These are phyloP conservation scores for Houttuynia cordata DNA, from an alignment of 164 flowering plant genomes.

Conservation along the genomic window DNA sequence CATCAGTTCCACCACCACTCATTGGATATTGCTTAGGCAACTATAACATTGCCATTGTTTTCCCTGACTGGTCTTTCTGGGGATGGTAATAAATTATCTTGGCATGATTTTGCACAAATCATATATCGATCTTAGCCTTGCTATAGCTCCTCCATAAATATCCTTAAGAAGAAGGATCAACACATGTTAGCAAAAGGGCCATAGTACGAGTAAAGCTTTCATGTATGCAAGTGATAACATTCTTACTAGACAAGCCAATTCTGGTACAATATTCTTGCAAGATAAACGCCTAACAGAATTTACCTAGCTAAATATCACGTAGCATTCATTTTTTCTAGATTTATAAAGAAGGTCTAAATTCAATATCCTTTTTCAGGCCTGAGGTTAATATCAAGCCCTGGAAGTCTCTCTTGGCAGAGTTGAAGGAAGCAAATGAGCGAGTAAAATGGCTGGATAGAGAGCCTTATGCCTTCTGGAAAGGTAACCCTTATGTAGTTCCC, in stretches of 20 bases:
- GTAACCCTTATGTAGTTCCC: constrained; percentile 25
- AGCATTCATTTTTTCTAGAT: background rate
- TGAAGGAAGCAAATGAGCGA: constrained; percentile 29
- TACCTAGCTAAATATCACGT: background rate
- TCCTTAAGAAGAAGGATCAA: too few relatives aligned
- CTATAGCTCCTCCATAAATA: too few relatives aligned
- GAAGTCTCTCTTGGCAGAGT: constrained; percentile 20
- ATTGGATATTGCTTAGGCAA: constrained; percentile 1
- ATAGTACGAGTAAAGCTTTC: too few relatives aligned
- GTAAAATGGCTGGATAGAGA: constrained; percentile 42
- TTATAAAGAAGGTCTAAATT: too few relatives aligned
- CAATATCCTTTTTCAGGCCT: constrained; percentile 26
- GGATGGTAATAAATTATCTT: background rate
- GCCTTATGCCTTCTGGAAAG: constrained; percentile 71
- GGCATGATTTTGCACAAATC: background rate
- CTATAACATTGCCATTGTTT: background rate
- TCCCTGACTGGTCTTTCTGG: constrained; percentile 5
- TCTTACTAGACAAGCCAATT: background rate
- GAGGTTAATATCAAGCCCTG: constrained; percentile 60
- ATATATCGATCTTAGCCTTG: too few relatives aligned
- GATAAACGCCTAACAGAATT: too few relatives aligned
- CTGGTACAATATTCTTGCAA: too few relatives aligned
- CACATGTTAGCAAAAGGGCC: too few relatives aligned
- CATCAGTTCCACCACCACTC: background rate
- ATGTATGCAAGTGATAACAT: too few relatives aligned